phyloP scores from a whole-genome alignment of 306 rosid genomes.

The Cercis canadensis region DNA sequence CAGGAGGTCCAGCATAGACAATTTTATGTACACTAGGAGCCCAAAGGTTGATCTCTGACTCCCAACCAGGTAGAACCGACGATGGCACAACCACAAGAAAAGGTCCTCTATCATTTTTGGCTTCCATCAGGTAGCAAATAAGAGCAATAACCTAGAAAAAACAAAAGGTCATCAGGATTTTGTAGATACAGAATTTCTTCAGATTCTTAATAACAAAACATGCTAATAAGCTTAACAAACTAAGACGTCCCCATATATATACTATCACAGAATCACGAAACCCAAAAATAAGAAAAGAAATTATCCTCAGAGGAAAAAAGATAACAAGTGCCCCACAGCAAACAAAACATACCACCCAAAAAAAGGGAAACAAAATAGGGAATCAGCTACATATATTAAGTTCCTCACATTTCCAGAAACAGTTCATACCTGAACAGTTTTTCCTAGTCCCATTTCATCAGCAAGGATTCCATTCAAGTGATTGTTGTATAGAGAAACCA shows the following conservation, averaged over 20 bases:
- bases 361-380: neutral
- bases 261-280: slow-evolving; percentile 17
- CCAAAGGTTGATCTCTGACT: slow-evolving; percentile 91
- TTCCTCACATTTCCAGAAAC: slow-evolving; percentile 25
- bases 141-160: slow-evolving; percentile 83
- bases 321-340: neutral
- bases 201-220: slow-evolving; percentile 16
- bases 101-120: slow-evolving; percentile 97
- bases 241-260: neutral
- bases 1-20: slow-evolving; percentile 94
- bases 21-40: slow-evolving; percentile 81
- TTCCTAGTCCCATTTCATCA: slow-evolving; percentile 99
- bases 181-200: slow-evolving; percentile 10
- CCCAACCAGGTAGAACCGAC: slow-evolving; percentile 99
- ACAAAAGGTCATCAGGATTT: slow-evolving; percentile 33
- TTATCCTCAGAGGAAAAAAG: slow-evolving; percentile 2
- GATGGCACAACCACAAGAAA: slow-evolving; percentile 99
- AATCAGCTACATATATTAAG: slow-evolving; percentile 4
- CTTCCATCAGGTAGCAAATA: slow-evolving; percentile 97
- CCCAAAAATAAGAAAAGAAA: slow-evolving; percentile 4
- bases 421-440: slow-evolving; percentile 88
- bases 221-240: slow-evolving; percentile 6
- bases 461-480: slow-evolving; percentile 99
- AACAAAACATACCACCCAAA: neutral
- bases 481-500: slow-evolving; percentile 94